These are phyloP conservation scores for Colletotrichum sublineola DNA, from an alignment of 2,329 filamentous ascomycete species.

Conservation along the genomic window DNA sequence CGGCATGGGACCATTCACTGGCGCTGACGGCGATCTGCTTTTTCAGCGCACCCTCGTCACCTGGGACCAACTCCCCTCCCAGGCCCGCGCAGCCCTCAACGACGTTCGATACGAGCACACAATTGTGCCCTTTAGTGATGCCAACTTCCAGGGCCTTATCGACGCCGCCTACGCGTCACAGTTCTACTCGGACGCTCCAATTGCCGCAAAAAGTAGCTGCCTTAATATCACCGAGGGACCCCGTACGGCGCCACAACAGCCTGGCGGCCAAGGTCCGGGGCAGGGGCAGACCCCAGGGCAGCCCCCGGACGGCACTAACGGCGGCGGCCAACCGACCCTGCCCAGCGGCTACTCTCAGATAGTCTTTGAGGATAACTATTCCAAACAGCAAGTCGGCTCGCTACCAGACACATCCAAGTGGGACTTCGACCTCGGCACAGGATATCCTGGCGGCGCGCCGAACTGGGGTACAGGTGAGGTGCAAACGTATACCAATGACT, in stretches of 20 bases:
- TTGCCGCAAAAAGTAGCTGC: too few relatives aligned
- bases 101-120: slow-evolving; percentile 21
- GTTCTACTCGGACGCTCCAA: too few relatives aligned
- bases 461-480: slow-evolving; percentile 65
- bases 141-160: slow-evolving; percentile 3
- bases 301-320: neutral
- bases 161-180: neutral
- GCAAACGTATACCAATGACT: slow-evolving; percentile 59
- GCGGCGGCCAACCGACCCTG: slow-evolving; percentile 19
- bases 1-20: neutral
- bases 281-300: too few relatives aligned
- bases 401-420: slow-evolving; percentile 57
- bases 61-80: neutral
- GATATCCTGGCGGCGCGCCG: slow-evolving; percentile 59
- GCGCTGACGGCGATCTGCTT: neutral
- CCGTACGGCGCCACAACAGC: too few relatives aligned
- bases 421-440: slow-evolving; percentile 59
- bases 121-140: slow-evolving; percentile 18
- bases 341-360: slow-evolving; percentile 44
- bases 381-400: slow-evolving; percentile 46
- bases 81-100: neutral
- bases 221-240: too few relatives aligned
- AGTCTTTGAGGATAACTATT: slow-evolving; percentile 50
- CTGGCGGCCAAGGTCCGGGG: too few relatives aligned
- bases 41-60: slow-evolving; percentile 17